phyloP scores from a whole-genome alignment of 2,329 filamentous ascomycete species.

The Geosmithia putterillii region DNA sequence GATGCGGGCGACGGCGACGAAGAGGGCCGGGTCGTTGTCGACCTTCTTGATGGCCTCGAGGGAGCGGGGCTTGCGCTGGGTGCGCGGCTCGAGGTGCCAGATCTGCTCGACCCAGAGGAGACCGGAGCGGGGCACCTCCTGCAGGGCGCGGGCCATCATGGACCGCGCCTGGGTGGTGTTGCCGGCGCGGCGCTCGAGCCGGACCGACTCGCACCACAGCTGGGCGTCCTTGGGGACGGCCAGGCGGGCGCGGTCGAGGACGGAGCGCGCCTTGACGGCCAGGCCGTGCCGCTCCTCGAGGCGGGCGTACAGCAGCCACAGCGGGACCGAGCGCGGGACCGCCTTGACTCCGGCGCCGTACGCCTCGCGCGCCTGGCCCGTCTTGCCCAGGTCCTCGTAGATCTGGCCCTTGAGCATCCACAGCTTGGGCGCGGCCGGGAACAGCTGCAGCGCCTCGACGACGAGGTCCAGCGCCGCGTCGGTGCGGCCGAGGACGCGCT shows the following conservation, averaged over 20 bases:
- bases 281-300: conserved; percentile 78
- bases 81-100: conserved; percentile 83
- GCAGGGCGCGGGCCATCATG: conserved; percentile 85
- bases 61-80: conserved; percentile 81
- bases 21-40: conserved; percentile 79
- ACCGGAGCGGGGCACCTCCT: conserved; percentile 80
- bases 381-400: conserved; percentile 72
- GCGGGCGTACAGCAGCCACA: conserved; percentile 82
- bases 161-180: conserved; percentile 77
- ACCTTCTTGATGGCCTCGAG: conserved; percentile 96
- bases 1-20: conserved; percentile 85
- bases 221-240: conserved; percentile 75
- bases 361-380: conserved; percentile 77
- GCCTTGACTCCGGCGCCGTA: conserved; percentile 82
- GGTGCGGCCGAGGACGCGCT: conserved; percentile 68
- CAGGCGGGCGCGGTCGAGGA: conserved; percentile 82
- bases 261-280: conserved; percentile 82
- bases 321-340: conserved; percentile 67
- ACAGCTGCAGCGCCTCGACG: conserved; percentile 74
- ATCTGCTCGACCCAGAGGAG: conserved; percentile 90
- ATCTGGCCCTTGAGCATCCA: conserved; percentile 99
- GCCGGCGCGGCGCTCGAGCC: conserved; percentile 77
- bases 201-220: conserved; percentile 88
- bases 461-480: conserved; percentile 79
- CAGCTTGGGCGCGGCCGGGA: conserved; percentile 75